Base-by-base conservation (phyloP, 1,139 yeast species). In the Geotrichum phurueaensis region DNA sequence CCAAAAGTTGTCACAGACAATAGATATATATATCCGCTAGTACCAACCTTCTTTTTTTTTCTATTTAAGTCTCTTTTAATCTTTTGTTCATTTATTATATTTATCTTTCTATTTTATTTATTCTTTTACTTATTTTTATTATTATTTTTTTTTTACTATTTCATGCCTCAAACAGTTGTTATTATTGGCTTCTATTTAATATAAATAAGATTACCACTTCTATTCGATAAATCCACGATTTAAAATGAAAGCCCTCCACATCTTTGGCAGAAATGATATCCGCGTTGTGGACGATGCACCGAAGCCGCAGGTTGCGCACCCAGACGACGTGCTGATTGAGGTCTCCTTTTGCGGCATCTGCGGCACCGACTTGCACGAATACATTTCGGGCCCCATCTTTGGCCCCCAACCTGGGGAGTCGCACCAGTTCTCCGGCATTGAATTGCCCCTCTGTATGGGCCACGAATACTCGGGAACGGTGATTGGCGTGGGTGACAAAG, bases 401-500 rank as follows among this genome's bases (percentile, higher is more conserved):
- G 69, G 68, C 6, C 71, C 71, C 5, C 72, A 76, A 63, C 68
- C 68, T 10, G 63, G 63, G 20, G 59, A 60, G 22, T 15, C 36
- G 22, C 63, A 61, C 48, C 51, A 53, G 27, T 64, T 75, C 51
- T 75, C 79, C 2, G 76, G 76, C 12, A 45, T 57, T 6, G 61
- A 61, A 56, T 58, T 58, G 36, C 81, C 80, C 2, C 65, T 73
- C 54, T 71, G 77, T 53, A 69, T 86, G 75, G 90, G 90, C 15
- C 90, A 85, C 68, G 90, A 85, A 68, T 74, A 76, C 61, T 68
- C 78, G 1, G 82, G 81, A 39, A 67, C 72, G 12, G 76, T 79
- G 22, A 57, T 68, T 20, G 73, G 68, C 25, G 69, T 78, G 18
- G 81, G 81, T 31, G 22, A 66, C 1, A 67, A 58, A 9, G 81